phyloP scores from a whole-genome alignment of 371 early-diverging fungal genomes.

The Mortierella sp. region DNA sequence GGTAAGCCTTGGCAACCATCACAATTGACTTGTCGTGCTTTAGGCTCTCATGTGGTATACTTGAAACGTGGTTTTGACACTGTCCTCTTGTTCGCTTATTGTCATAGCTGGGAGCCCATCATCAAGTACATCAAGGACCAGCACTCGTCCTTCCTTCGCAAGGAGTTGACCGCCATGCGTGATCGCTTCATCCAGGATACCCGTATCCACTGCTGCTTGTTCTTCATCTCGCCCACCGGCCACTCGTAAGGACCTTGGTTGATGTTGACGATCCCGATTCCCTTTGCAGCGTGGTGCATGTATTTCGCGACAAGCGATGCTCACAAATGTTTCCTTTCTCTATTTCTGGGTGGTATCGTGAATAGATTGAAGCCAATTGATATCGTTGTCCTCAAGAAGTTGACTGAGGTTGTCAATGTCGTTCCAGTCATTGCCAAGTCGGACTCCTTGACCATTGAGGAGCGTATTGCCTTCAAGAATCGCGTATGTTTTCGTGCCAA shows the following conservation, averaged over 20 bases:
- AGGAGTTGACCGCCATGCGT: conserved; percentile 86
- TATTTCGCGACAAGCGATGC: conserved; percentile 2
- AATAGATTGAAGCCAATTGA: conserved; percentile 80
- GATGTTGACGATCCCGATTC: too few species aligned
- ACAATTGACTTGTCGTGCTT: not conserved
- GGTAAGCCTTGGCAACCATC: conserved; percentile 51
- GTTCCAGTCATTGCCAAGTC: conserved; percentile 91
- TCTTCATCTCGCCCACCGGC: conserved; percentile 82
- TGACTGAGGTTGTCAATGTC: conserved; percentile 79
- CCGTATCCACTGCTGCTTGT: conserved; percentile 83
- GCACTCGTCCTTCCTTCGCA: conserved; percentile 89
- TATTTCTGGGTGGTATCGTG: conserved; percentile 10
- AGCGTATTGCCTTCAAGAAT: conserved; percentile 77
- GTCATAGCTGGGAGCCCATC: conserved; percentile 84
- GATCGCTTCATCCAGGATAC: conserved; percentile 88
- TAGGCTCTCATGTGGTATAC: not conserved
- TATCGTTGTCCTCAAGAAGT: conserved; percentile 77
- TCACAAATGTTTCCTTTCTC: conserved; percentile 22
- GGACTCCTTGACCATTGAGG: conserved; percentile 85
- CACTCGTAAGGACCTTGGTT: conserved; percentile 63
- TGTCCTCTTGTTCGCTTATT: conserved; percentile 1
- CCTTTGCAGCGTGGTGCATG: too few species aligned
- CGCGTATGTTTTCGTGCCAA: conserved; percentile 63
- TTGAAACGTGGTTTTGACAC: not conserved
- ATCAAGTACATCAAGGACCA: conserved; percentile 94